phyloP scores from a whole-genome alignment of 1,139 yeast species.

The Suhomyces yuchorum region DNA sequence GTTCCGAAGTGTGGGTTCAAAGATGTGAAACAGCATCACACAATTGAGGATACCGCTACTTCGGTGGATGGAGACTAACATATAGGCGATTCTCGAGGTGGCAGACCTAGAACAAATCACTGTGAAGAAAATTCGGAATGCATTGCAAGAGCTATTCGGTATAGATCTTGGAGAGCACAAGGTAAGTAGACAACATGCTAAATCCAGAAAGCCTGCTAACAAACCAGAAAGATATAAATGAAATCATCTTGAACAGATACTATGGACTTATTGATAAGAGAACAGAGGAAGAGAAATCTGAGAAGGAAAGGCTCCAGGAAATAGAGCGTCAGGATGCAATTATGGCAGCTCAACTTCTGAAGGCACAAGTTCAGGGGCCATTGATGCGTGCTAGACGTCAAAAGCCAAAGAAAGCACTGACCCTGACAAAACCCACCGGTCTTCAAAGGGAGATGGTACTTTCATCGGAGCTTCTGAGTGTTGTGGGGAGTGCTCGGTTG shows the following conservation, averaged over 20 bases:
- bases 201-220: conserved; percentile 17
- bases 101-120: conserved; percentile 72
- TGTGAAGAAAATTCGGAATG: conserved; percentile 69
- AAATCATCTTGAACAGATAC: conserved; percentile 61
- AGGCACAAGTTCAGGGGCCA: conserved; percentile 30
- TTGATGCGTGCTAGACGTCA: conserved; percentile 21
- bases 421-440: conserved; percentile 21
- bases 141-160: conserved; percentile 67
- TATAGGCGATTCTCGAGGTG: conserved; percentile 69
- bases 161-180: conserved; percentile 55
- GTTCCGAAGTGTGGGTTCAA: background rate
- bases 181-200: conserved; percentile 28
- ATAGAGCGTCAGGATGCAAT: conserved; percentile 44
- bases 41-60: no score
- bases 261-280: conserved; percentile 46
- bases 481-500: conserved; percentile 43
- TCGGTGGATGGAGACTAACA: conserved; percentile 26
- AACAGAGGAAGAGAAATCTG: conserved; percentile 30
- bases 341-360: conserved; percentile 50
- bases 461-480: conserved; percentile 51
- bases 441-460: conserved; percentile 45
- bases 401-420: background rate
- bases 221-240: conserved; percentile 55
- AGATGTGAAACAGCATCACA: background rate
- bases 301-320: conserved; percentile 32